Conservation (phyloP, 106 monocot species). For the Acorus gramineus region DNA sequence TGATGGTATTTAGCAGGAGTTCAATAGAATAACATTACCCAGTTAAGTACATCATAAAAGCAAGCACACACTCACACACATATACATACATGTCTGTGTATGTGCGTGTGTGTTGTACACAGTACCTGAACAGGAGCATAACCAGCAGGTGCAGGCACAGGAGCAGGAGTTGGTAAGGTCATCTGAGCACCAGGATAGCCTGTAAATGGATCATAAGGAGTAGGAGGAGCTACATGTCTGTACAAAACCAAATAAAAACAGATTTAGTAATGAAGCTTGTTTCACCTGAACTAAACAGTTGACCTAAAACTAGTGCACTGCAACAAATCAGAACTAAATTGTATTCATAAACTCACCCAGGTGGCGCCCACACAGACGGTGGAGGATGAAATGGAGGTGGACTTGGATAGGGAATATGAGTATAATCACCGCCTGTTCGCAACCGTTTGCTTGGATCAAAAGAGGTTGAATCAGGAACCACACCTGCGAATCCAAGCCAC, state of each 20-base stretch:
- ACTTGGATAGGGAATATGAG: slow-evolving; percentile 48
- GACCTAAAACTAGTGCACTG: no score
- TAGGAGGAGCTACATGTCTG: slow-evolving; percentile 70
- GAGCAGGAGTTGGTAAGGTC: slow-evolving; percentile 51
- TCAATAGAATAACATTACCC: no score
- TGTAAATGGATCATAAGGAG: slow-evolving; percentile 82
- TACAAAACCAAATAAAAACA: neutral
- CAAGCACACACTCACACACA: no score
- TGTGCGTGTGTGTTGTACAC: no score
- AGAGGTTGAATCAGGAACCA: slow-evolving; percentile 54
- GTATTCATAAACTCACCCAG: no score
- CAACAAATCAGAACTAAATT: no score
- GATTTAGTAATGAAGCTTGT: neutral
- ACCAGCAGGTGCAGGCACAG: slow-evolving; percentile 53
- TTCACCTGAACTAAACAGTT: no score
- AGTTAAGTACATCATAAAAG: no score
- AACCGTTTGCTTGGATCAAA: slow-evolving; percentile 91
- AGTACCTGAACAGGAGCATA: slow-evolving; percentile 88
- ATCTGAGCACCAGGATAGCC: slow-evolving; percentile 66
- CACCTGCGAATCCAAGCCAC: slow-evolving; percentile 25
- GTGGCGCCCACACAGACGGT: neutral
- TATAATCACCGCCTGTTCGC: slow-evolving; percentile 88
- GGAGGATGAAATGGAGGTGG: slow-evolving; percentile 62
- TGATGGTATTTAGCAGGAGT: no score
- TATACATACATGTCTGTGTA: no score